Evolutionary conservation across 148 eudicot species (phyloP).

Genomic region (Cornus florida): DNA sequence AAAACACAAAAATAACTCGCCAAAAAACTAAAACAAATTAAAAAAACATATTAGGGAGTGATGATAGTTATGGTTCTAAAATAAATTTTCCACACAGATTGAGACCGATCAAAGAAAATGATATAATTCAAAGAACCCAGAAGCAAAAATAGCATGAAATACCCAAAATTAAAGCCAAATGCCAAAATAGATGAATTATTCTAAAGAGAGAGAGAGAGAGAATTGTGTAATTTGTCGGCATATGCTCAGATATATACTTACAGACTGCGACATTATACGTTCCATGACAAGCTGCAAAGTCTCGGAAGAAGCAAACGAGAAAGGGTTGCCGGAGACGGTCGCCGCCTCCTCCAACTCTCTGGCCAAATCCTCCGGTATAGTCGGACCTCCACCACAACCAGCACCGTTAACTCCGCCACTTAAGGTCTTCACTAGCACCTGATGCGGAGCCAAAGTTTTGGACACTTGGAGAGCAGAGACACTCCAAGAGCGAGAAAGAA

Average conservation of each 20-base stretch:
- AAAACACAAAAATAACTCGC: neutral
- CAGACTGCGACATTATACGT: conserved; percentile 90
- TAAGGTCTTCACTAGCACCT: conserved; percentile 23
- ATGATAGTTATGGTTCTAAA: neutral
- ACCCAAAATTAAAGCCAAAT: neutral
- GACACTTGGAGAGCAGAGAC: conserved; percentile 73
- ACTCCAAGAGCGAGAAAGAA: conserved; percentile 91
- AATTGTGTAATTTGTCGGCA: too few relatives aligned
- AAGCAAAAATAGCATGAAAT: neutral
- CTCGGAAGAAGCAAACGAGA: conserved; percentile 77
- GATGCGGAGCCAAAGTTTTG: conserved; percentile 55
- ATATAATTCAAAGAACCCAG: too few relatives aligned
- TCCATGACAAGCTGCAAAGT: conserved; percentile 92
- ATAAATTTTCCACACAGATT: too few relatives aligned
- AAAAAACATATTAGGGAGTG: neutral
- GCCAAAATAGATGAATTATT: neutral
- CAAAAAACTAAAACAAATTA: neutral
- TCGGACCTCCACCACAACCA: conserved; percentile 11
- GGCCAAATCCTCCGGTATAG: conserved; percentile 49
- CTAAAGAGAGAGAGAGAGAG: neutral
- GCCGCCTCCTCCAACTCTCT: conserved; percentile 44
- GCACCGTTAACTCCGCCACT: neutral
- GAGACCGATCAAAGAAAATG: too few relatives aligned
- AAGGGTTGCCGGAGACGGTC: conserved; percentile 54
- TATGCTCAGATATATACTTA: conserved; percentile 14